Conservation (phyloP, 2,329 filamentous ascomycete species). For the Fusarium pseudocircinatum region DNA sequence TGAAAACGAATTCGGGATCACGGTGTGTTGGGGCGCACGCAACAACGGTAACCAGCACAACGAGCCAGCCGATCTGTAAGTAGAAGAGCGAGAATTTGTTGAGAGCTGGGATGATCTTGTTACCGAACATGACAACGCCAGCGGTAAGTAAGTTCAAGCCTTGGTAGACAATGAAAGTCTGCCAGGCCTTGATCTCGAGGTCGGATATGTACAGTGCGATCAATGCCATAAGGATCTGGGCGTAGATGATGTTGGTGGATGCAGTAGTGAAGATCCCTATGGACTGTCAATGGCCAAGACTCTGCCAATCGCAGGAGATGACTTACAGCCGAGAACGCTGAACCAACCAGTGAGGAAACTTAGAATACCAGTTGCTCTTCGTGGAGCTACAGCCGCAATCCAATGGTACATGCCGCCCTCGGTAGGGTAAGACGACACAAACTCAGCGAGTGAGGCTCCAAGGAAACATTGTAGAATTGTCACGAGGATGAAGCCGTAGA, state of each 20-base stretch:
- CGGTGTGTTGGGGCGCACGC: slow-evolving; percentile 1
- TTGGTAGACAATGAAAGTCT: slow-evolving; percentile 2
- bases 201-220: neutral
- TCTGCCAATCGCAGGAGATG: too few relatives aligned
- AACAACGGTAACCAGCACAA: neutral
- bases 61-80: neutral
- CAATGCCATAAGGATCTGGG: neutral
- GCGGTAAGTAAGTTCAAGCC: neutral
- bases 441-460: neutral
- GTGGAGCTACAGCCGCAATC: slow-evolving; percentile 2
- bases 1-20: neutral
- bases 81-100: slow-evolving; percentile 8
- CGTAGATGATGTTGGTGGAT: slow-evolving; percentile 2
- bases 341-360: slow-evolving; percentile 12
- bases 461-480: slow-evolving; percentile 2
- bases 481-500: slow-evolving; percentile 1
- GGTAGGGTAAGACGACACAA: slow-evolving; percentile 8
- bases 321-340: slow-evolving; percentile 6
- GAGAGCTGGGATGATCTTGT: neutral
- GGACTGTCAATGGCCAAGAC: fast-evolving
- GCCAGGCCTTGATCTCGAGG: slow-evolving; percentile 1
- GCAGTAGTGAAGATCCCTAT: slow-evolving; percentile 16
- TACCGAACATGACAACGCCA: neutral
- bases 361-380: neutral
- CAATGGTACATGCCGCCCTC: slow-evolving; percentile 17